phyloP scores from a whole-genome alignment of 2,329 filamentous ascomycete species.

The Teratosphaeria zuluensis region DNA sequence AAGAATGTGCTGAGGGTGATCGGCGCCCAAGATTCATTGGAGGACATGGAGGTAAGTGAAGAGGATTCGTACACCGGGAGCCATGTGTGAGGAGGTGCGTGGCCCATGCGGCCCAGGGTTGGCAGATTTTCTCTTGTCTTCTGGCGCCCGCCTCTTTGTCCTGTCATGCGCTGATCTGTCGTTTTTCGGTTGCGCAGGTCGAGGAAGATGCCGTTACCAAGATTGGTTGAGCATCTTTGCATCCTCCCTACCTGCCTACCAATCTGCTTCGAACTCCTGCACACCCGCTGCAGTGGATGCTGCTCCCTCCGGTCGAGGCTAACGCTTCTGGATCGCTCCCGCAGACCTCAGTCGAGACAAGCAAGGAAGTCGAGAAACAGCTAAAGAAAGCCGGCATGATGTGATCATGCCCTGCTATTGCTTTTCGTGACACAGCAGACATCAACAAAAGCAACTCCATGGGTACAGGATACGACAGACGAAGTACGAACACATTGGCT shows the following conservation, averaged over 20 bases:
- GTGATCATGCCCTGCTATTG: background rate
- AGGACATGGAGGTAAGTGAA: conserved; percentile 94
- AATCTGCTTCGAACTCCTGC: background rate
- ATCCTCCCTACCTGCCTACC: conserved; percentile 7
- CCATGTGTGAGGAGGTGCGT: conserved; percentile 2
- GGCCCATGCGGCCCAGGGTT: background rate
- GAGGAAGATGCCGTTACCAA: conserved; percentile 43
- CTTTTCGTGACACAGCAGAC: background rate
- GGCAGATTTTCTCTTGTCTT: background rate
- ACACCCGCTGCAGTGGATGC: background rate
- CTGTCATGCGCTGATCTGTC: conserved; percentile 21
- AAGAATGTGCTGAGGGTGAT: conserved; percentile 97
- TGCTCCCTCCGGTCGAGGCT: background rate
- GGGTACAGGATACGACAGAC: background rate
- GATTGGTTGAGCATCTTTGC: conserved; percentile 45
- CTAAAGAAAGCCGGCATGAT: conserved; percentile 17
- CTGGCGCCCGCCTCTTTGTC: conserved; percentile 5
- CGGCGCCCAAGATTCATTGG: conserved; percentile 90
- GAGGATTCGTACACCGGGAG: conserved; percentile 4
- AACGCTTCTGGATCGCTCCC: background rate
- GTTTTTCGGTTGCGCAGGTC: conserved; percentile 21
- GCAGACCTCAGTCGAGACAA: conserved; percentile 16
- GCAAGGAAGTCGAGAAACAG: conserved; percentile 20
- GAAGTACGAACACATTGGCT: conserved; percentile 9
- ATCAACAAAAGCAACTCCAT: background rate